Evolutionary conservation across 768 basidiomycete species (phyloP).

Genomic region (Mycena amicta): DNA sequence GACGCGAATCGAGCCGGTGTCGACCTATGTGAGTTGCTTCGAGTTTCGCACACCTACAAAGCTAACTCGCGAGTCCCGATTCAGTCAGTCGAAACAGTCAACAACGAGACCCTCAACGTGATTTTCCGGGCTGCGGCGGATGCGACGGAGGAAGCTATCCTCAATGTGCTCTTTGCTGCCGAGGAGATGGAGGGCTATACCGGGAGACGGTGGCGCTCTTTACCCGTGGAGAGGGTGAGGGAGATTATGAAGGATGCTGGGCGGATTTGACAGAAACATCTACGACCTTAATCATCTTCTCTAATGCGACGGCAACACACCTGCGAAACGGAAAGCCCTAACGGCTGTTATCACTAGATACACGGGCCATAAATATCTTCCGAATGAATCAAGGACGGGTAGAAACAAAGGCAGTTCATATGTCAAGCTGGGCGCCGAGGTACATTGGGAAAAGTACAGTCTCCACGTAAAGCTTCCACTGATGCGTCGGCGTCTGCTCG

Average conservation of each 20-base stretch:
- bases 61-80: neutral
- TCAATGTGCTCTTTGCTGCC: constrained; percentile 22
- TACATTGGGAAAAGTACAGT: neutral
- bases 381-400: neutral
- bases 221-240: constrained; percentile 40
- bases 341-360: no score
- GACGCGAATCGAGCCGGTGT: constrained; percentile 9
- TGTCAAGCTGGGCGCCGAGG: neutral
- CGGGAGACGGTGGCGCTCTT: constrained; percentile 44
- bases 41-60: neutral
- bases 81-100: constrained; percentile 18
- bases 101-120: constrained; percentile 60
- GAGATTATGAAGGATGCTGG: constrained; percentile 43
- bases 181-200: constrained; percentile 21
- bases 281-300: no score
- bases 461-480: neutral
- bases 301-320: no score
- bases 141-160: constrained; percentile 20
- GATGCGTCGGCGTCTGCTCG: neutral
- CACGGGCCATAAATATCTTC: neutral
- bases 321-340: no score
- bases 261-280: constrained; percentile 24
- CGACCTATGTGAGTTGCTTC: constrained; percentile 13
- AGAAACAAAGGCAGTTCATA: neutral
- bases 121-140: constrained; percentile 43